A percentile compares a stretch with the other conserved stretches of the same genome.
These are phyloP conservation scores for Trichophyton rubrum DNA, from an alignment of 2,329 filamentous ascomycete genomes.

Conservation along the genomic window DNA sequence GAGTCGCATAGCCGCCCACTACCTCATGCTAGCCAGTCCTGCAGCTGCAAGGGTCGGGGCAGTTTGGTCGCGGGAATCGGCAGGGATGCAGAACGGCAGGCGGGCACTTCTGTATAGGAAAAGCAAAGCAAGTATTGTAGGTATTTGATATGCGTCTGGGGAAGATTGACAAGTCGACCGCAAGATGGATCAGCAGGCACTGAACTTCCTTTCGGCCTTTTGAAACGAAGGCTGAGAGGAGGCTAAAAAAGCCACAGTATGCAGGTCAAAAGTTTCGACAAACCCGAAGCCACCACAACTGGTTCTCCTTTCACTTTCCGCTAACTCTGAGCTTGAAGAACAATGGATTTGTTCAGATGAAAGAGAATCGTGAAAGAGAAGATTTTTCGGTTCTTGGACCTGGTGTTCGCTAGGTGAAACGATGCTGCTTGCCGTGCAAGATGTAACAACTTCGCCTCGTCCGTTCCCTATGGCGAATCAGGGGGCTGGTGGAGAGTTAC, in stretches of 20 bases:
- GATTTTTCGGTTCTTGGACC: no score
- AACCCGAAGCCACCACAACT: neutral
- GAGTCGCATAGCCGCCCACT: neutral
- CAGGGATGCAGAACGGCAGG: neutral
- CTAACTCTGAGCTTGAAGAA: no score
- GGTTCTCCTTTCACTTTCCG: no score
- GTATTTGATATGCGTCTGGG: neutral
- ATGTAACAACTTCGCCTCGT: neutral
- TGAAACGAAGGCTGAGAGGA: neutral
- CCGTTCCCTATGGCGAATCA: neutral
- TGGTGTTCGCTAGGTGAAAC: no score
- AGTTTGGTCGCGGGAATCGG: neutral
- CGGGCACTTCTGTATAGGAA: neutral
- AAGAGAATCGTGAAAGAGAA: no score
- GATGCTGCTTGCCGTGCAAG: no score
- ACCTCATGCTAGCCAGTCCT: neutral
- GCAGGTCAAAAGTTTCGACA: neutral
- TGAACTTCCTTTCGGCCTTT: neutral
- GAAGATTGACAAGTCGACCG: neutral
- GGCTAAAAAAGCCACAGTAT: conserved; percentile 1
- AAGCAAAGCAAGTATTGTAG: neutral
- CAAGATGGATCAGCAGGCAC: neutral
- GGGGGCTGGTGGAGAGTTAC: neutral
- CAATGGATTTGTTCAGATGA: no score
- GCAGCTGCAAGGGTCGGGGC: neutral